Percentiles rank a stretch among this genome's conserved stretches.
phyloP scores from a whole-genome alignment of 2,329 filamentous ascomycete genomes.

The Dactylellina leptospora region DNA sequence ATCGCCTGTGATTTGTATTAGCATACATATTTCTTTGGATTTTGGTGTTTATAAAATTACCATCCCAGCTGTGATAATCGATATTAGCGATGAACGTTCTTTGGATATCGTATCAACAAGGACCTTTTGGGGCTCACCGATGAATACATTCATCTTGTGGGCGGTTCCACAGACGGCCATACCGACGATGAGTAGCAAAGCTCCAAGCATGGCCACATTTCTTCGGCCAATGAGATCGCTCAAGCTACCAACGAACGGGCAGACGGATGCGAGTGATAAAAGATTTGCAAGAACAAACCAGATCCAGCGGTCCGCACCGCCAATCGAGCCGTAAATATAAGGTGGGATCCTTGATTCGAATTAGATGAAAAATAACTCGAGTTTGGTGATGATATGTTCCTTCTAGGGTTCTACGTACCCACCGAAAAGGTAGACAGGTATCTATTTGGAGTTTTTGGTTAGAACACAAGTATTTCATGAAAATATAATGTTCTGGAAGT shows the following conservation, averaged over 20 bases:
- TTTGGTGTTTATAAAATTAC: conserved; percentile 62
- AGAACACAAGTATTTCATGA: neutral
- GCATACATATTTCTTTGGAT: neutral
- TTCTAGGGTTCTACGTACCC: conserved; percentile 33
- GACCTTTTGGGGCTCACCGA: conserved; percentile 62
- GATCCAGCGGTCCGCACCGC: conserved; percentile 61
- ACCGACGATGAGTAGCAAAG: conserved; percentile 67
- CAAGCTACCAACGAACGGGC: conserved; percentile 72
- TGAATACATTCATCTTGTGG: conserved; percentile 69
- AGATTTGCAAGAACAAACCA: conserved; percentile 65
- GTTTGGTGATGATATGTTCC: neutral
- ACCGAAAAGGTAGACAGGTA: conserved; percentile 60
- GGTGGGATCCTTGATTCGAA: conserved; percentile 53
- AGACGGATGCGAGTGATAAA: conserved; percentile 68
- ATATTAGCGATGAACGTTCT: conserved; percentile 1
- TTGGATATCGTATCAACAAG: neutral
- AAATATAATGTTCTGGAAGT: neutral
- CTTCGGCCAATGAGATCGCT: conserved; percentile 72
- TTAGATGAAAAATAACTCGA: neutral
- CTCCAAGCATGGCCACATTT: conserved; percentile 68
- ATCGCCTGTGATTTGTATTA: conserved; percentile 59
- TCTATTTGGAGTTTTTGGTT: neutral
- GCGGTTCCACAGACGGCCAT: conserved; percentile 70
- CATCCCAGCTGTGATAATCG: neutral
- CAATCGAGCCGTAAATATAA: conserved; percentile 62